Base-by-base conservation (phyloP, 139 green algal species). In the Chlamydomonas urium region DNA sequence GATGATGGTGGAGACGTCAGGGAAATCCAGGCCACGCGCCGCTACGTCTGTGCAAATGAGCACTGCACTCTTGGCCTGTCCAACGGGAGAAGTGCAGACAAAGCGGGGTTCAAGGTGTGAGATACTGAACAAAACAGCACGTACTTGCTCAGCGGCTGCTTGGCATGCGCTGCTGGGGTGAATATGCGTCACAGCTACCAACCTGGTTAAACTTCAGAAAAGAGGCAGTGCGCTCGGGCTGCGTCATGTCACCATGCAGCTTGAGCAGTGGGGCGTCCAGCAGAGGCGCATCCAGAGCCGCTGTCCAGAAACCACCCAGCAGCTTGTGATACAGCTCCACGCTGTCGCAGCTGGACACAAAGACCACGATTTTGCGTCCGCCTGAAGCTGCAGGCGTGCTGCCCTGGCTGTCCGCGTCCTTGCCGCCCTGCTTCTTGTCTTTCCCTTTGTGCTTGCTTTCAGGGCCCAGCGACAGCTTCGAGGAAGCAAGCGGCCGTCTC, bases 291-390 rank as follows among this genome's bases (percentile, higher is more conserved):
- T 36, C 62, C 23, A 19, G 71, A 32, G 10, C 71, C 66, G 2
- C 5, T 6, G 53, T 37, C 65, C 73, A 79, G 61, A 76, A 48
- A 33, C 61, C 50, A 1, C 42, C 73, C 34, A 96, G 74, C 38
- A 94, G 50, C 29, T 72, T 45, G 69, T 94, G 82, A 34, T 89
- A 80, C 70, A 90, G 93, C 48, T 98, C 93, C 26, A 98, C 94
- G 4, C 78, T 78, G 37, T 94, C 91, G 56, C 93, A 97, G 61
- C 76, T 93, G 19, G 90, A 95, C 48, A 98, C 66, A 75, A 99
- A 99, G 2, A 98, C 89, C 21, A 99, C 90, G 23, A 90, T 66
- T 78, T 97, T 96, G 72, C 60, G n/a, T n/a, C n/a, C n/a, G n/a
- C n/a, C n/a, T n/a, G n/a, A n/a, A n/a, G n/a, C n/a, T n/a, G n/a